phyloP scores from a whole-genome alignment of 441 rosid genomes.

The Populus trichocarpa region DNA sequence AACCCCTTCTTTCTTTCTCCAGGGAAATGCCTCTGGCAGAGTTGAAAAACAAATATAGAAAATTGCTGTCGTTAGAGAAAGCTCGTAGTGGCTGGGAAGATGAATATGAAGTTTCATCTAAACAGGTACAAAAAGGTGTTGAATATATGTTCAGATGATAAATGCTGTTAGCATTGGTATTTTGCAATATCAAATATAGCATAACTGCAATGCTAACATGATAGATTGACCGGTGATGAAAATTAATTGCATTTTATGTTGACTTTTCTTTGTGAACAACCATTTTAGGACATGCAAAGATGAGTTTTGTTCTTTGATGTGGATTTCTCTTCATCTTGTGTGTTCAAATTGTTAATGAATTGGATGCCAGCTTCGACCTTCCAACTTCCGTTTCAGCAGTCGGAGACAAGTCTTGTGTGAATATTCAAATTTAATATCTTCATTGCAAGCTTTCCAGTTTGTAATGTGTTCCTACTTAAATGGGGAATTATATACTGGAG shows the following conservation, averaged over 20 bases:
- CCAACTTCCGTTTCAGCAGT: background rate
- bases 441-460: background rate
- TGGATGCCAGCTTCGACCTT: background rate
- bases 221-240: background rate
- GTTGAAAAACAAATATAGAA: slow-evolving; percentile 80
- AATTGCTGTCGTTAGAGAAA: slow-evolving; percentile 68
- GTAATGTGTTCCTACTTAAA: background rate
- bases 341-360: background rate
- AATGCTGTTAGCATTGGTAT: background rate
- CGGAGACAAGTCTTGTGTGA: background rate
- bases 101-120: slow-evolving; percentile 89
- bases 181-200: background rate
- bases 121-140: slow-evolving; percentile 53
- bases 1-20: slow-evolving; percentile 16
- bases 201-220: background rate
- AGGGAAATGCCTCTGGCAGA: slow-evolving; percentile 95
- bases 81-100: slow-evolving; percentile 92
- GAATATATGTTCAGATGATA: background rate
- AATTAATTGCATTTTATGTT: background rate
- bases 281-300: background rate
- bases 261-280: background rate
- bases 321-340: background rate
- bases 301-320: background rate
- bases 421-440: background rate
- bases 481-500: background rate